These are phyloP conservation scores for Schizonepeta tenuifolia DNA, from an alignment of 257 asterid genomes.

Conservation along the genomic window DNA sequence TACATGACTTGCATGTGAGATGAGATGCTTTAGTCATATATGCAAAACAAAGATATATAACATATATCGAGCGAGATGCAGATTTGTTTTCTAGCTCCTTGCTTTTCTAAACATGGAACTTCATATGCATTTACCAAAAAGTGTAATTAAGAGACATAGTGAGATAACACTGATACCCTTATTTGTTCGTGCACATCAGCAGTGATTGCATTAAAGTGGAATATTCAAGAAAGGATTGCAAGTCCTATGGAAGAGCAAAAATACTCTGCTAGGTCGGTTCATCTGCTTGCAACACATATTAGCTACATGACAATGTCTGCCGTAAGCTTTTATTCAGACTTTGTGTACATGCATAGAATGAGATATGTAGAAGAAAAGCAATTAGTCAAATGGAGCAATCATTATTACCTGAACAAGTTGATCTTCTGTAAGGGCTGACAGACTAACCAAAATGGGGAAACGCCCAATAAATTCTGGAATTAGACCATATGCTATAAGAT, in stretches of 20 bases:
- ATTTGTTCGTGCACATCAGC: background rate
- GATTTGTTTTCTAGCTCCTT: background rate
- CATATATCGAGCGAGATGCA: background rate
- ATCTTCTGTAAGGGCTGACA: conserved; percentile 84
- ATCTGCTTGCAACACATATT: background rate
- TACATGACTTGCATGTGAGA: conserved; percentile 9
- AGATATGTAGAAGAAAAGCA: conserved; percentile 15
- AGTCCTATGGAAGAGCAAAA: conserved; percentile 1
- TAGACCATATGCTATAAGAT: conserved; percentile 87
- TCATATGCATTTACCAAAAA: conserved; percentile 7
- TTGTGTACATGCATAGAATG: background rate
- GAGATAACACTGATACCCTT: background rate
- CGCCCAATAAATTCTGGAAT: conserved; percentile 96
- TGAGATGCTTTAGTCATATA: background rate
- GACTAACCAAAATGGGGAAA: conserved; percentile 89
- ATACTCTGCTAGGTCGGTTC: background rate
- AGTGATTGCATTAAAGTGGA: background rate
- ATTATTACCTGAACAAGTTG: conserved; percentile 85
- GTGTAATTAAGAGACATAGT: background rate
- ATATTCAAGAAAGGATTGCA: conserved; percentile 20
- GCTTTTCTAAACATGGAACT: background rate
- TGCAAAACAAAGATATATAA: background rate
- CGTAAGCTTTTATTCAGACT: background rate
- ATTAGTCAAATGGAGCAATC: conserved; percentile 21
- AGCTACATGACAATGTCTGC: background rate